Evolutionary conservation across 2,329 filamentous ascomycete genomes (phyloP).

Genomic region (Fusarium newnesense): DNA sequence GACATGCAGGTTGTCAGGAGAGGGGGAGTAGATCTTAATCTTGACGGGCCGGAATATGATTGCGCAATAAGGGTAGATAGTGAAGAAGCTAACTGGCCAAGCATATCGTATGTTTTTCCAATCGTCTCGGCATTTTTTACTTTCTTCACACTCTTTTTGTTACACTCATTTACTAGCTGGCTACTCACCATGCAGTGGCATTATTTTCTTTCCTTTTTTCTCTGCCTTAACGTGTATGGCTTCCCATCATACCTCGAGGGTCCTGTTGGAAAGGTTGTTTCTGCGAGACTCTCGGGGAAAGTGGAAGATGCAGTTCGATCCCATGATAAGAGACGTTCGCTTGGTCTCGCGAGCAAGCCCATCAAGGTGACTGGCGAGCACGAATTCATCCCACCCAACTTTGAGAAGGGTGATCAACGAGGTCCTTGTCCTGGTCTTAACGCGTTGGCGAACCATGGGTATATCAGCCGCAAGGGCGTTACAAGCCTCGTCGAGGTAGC

Average conservation of each 20-base stretch:
- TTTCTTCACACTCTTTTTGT: not conserved
- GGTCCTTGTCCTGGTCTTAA: constrained; percentile 51
- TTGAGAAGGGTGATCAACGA: constrained; percentile 40
- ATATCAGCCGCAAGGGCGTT: constrained; percentile 38
- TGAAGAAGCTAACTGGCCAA: not conserved
- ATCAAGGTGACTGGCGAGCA: constrained; percentile 29
- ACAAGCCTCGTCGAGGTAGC: constrained; percentile 28
- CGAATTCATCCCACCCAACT: constrained; percentile 43
- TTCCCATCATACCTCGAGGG: constrained; percentile 6
- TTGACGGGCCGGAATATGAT: not conserved
- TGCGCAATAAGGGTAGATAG: not conserved
- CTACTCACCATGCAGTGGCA: constrained; percentile 13
- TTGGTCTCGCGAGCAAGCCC: not conserved
- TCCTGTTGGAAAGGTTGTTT: not conserved
- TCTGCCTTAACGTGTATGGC: not conserved
- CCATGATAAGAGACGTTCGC: not conserved
- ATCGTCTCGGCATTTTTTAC: not conserved
- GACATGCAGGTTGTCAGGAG: not conserved
- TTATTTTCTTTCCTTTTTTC: not conserved
- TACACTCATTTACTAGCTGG: not conserved
- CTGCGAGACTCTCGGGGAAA: not conserved
- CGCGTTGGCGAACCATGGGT: constrained; percentile 51
- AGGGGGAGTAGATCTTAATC: constrained; percentile 6
- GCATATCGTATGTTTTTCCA: constrained; percentile 11
- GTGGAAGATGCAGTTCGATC: not conserved